Percentiles rank a stretch among this genome's conserved stretches.
These are phyloP conservation scores for Lepraria neglecta DNA, from an alignment of 495 filamentous ascomycete species.

Conservation along the genomic window DNA sequence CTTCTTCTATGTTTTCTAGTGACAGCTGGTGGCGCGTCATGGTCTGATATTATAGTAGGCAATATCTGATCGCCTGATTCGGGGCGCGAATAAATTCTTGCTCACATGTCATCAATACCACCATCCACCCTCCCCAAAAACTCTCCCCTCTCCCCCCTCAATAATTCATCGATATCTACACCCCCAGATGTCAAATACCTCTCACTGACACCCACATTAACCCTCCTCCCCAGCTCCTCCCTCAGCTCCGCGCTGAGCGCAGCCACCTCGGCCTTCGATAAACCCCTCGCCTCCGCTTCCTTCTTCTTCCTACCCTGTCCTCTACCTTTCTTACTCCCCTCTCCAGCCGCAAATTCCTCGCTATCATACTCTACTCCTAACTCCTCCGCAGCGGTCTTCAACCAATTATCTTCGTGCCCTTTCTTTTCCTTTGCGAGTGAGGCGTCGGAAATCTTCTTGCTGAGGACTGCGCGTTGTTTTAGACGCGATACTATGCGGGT, in stretches of 20 bases:
- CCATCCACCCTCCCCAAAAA: conserved; percentile 60
- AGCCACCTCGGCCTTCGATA: conserved; percentile 66
- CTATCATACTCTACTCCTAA: conserved; percentile 90
- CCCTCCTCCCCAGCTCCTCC: conserved; percentile 59
- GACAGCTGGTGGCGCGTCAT: no score
- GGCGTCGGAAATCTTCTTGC: conserved; percentile 79
- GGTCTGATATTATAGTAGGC: no score
- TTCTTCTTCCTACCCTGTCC: conserved; percentile 66
- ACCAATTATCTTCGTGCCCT: conserved; percentile 74
- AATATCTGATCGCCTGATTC: no score
- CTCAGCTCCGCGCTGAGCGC: conserved; percentile 56
- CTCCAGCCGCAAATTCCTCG: conserved; percentile 64
- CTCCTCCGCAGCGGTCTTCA: conserved; percentile 80
- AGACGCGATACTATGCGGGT: conserved; percentile 68
- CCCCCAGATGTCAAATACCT: conserved; percentile 74
- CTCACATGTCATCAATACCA: no score
- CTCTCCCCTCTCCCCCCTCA: conserved; percentile 47
- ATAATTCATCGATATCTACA: conserved; percentile 73
- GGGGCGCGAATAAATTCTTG: no score
- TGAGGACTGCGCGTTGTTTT: conserved; percentile 64
- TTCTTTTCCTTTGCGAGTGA: conserved; percentile 80
- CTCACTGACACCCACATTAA: conserved; percentile 91
- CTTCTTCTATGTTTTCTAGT: neutral
- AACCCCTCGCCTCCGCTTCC: conserved; percentile 59
- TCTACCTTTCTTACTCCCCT: conserved; percentile 55